phyloP scores from a whole-genome alignment of 305 asterid species.

The Vinca major region DNA sequence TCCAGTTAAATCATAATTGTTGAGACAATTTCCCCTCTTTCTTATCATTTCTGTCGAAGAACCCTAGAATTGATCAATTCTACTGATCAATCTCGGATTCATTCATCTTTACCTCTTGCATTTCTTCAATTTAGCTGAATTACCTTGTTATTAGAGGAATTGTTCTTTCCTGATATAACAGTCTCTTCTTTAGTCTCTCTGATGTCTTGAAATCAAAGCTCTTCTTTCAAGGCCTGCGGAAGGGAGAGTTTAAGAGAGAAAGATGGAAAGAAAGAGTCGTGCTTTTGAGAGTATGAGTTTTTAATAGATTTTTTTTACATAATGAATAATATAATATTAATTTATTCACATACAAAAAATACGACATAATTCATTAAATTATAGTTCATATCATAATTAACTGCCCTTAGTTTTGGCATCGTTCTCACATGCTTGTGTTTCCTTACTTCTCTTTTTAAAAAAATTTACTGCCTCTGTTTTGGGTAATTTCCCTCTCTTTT shows the following conservation, averaged over 20 bases:
- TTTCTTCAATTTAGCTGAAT: too few species aligned
- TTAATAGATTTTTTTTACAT: not conserved
- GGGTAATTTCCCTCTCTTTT: constrained; percentile 7
- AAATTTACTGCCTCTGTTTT: not conserved
- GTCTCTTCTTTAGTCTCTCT: not conserved
- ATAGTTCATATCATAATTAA: constrained; percentile 9
- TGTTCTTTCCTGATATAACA: too few species aligned
- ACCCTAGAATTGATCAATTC: too few species aligned
- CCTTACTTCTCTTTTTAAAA: not conserved
- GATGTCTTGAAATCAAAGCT: constrained; percentile 8
- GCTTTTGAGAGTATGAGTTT: not conserved
- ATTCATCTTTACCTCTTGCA: too few species aligned
- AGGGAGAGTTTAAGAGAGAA: not conserved
- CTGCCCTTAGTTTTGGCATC: constrained; percentile 37
- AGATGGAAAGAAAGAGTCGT: constrained; percentile 2
- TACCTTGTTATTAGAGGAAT: too few species aligned
- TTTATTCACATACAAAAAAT: too few species aligned
- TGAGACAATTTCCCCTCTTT: too few species aligned
- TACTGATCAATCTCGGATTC: too few species aligned
- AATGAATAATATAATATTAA: too few species aligned
- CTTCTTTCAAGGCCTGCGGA: constrained; percentile 23
- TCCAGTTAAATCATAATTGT: too few species aligned
- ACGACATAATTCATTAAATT: too few species aligned
- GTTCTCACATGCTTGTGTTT: constrained; percentile 23
- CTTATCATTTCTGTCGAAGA: too few species aligned